Conservation (phyloP, 176 grass and related monocot genomes). For the Zizania latifolia region DNA sequence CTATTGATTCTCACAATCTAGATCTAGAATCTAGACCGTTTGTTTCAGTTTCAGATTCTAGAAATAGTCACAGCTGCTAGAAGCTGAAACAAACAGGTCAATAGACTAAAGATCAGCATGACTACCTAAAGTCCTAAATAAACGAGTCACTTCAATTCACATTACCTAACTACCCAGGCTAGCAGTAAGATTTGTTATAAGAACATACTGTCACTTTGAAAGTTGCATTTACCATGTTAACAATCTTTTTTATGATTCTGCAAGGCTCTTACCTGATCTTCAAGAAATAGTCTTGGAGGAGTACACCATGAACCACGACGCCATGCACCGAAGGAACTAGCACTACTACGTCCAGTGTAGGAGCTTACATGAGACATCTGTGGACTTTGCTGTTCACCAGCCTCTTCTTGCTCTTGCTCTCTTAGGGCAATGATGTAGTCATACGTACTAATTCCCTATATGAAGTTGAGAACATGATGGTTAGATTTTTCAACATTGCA, state of each 20-base stretch:
- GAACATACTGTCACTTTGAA: background rate
- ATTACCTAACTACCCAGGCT: background rate
- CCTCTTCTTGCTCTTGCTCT: conserved; percentile 91
- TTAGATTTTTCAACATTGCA: conserved; percentile 3
- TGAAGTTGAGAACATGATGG: conserved; percentile 12
- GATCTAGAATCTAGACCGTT: too few species aligned
- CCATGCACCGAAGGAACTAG: conserved; percentile 86
- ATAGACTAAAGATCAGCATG: background rate
- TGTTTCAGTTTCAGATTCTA: too few species aligned
- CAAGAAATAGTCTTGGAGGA: conserved; percentile 85
- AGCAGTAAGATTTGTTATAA: background rate
- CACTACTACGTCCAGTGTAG: conserved; percentile 89
- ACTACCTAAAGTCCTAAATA: background rate
- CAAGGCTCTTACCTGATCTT: conserved; percentile 71
- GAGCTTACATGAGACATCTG: conserved; percentile 96
- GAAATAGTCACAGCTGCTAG: too few species aligned
- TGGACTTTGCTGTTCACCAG: conserved; percentile 74
- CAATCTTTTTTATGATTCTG: background rate
- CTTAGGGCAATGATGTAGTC: conserved; percentile 98
- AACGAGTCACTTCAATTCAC: background rate
- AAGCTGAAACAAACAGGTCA: too few species aligned
- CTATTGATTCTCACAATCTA: too few species aligned
- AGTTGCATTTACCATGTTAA: background rate
- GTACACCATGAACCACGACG: conserved; percentile 91
- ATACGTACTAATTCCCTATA: conserved; percentile 92